Evolutionary conservation across 768 basidiomycete species (phyloP).

Genomic region (Scleroderma bovista): DNA sequence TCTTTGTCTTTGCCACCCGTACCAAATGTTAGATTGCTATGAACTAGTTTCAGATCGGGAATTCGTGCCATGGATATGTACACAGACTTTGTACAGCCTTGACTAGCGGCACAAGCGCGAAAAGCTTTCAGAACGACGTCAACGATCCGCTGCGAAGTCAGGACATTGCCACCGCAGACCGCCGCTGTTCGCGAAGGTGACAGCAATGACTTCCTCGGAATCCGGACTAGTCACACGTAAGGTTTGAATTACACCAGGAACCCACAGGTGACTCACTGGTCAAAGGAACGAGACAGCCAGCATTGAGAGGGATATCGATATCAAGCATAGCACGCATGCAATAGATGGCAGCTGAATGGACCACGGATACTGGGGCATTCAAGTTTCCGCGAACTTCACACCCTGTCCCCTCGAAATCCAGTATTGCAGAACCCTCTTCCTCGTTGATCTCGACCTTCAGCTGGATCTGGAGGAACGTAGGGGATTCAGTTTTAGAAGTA

Average conservation of each 20-base stretch:
- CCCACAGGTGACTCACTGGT: constrained; percentile 45
- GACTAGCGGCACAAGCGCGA: constrained; percentile 85
- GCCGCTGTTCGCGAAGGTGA: constrained; percentile 83
- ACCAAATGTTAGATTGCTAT: constrained; percentile 84
- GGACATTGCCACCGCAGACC: constrained; percentile 89
- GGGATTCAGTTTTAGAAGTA: background rate
- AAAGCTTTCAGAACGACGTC: constrained; percentile 94
- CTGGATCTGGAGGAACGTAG: constrained; percentile 45
- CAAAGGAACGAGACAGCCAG: constrained; percentile 86
- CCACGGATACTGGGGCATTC: constrained; percentile 81
- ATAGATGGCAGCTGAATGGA: constrained; percentile 84
- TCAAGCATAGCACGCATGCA: constrained; percentile 86
- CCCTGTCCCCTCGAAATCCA: constrained; percentile 84
- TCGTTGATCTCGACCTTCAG: constrained; percentile 76
- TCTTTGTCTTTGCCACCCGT: constrained; percentile 81
- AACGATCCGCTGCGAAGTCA: constrained; percentile 89
- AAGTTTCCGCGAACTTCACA: constrained; percentile 81
- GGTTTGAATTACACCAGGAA: background rate
- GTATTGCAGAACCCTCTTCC: constrained; percentile 64
- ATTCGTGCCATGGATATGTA: background rate
- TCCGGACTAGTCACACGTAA: constrained; percentile 47
- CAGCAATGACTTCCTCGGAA: constrained; percentile 75
- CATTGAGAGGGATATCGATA: constrained; percentile 86
- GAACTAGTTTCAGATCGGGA: background rate
- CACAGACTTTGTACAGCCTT: constrained; percentile 87